Evolutionary conservation across 2,329 filamentous ascomycete species (phyloP).

Genomic region (Thyridium curvatum): DNA sequence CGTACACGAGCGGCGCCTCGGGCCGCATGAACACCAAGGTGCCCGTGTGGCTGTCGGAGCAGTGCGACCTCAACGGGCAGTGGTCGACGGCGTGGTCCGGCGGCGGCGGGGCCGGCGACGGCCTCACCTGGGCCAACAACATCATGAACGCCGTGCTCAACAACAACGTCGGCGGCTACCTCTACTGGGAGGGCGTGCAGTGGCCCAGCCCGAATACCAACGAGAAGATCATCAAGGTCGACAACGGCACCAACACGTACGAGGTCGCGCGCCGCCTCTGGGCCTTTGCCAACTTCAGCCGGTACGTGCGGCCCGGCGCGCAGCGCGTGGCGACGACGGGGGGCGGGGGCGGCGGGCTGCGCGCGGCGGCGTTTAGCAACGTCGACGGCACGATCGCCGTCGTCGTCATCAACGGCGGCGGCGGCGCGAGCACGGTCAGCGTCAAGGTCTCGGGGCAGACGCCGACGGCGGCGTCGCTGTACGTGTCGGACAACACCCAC

Average conservation of each 20-base stretch:
- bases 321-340: constrained; percentile 21
- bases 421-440: constrained; percentile 8
- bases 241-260: constrained; percentile 22
- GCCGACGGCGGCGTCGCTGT: constrained; percentile 8
- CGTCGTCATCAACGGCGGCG: constrained; percentile 23
- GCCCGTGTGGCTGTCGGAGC: constrained; percentile 47
- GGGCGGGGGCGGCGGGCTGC: constrained; percentile 15
- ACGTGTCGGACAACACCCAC: constrained; percentile 15
- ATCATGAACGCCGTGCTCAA: constrained; percentile 42
- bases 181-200: constrained; percentile 47
- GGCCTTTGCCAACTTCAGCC: constrained; percentile 33
- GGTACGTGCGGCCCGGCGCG: constrained; percentile 30
- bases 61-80: constrained; percentile 35
- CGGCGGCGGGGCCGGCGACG: constrained; percentile 40
- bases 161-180: constrained; percentile 41
- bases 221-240: constrained; percentile 23
- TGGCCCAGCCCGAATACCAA: constrained; percentile 24
- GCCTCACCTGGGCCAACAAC: constrained; percentile 49
- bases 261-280: constrained; percentile 26
- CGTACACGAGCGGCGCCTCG: constrained; percentile 31
- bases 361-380: constrained; percentile 28
- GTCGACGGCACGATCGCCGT: constrained; percentile 28
- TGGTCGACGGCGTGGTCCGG: constrained; percentile 40
- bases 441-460: constrained; percentile 9
- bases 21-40: constrained; percentile 31